phyloP scores from a whole-genome alignment of 73 alveolate species.

The Symbiodinium pilosum region DNA sequence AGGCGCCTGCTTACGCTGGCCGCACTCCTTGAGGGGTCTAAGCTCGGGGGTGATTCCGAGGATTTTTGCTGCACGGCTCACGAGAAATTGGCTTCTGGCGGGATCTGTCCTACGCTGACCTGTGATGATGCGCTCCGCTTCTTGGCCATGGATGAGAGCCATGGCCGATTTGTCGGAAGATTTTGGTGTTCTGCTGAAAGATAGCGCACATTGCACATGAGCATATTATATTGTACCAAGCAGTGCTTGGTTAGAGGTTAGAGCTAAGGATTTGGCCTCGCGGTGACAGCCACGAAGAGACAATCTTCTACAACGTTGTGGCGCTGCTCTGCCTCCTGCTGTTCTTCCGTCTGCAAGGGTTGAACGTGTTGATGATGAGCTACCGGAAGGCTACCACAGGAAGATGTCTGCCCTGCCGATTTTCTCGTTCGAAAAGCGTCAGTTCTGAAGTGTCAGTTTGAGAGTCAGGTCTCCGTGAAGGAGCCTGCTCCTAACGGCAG shows the following conservation, averaged over 20 bases:
- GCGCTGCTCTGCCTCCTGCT: constrained; percentile 37
- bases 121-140: constrained; percentile 9
- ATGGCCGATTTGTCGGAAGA: no score
- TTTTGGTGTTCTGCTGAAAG: no score
- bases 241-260: no score
- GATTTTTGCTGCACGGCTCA: constrained; percentile 70
- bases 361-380: constrained; percentile 61
- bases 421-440: no score
- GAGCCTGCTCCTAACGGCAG: no score
- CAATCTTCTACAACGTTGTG: constrained; percentile 40
- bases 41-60: no score
- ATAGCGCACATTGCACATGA: no score
- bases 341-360: constrained; percentile 22
- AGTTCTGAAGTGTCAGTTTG: no score
- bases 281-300: constrained; percentile 50
- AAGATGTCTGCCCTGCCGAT: constrained; percentile 51
- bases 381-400: constrained; percentile 77
- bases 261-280: constrained; percentile 36
- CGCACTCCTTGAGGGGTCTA: no score
- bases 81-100: constrained; percentile 44
- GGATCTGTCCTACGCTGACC: constrained; percentile 64
- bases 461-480: no score
- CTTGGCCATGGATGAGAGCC: constrained; percentile 26
- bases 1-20: no score
- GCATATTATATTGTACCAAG: no score